Conservation (phyloP, 2,329 filamentous ascomycete genomes). For the Cryphonectria japonica region DNA sequence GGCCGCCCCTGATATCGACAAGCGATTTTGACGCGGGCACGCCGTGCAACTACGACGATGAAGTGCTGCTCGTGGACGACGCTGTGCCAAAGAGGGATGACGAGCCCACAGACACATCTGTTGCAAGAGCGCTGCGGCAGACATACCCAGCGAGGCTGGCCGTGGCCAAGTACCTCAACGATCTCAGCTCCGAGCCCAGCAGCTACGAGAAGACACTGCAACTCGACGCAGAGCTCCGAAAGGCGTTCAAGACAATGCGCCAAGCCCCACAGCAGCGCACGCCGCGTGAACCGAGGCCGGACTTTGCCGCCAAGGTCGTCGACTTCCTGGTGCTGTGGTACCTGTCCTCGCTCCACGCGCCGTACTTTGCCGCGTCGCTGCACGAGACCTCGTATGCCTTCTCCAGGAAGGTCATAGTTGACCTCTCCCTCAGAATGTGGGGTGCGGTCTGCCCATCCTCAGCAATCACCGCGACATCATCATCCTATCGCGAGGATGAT, state of each 20-base stretch:
- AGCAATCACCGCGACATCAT: not conserved
- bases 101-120: slow-evolving; percentile 52
- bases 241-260: slow-evolving; percentile 42
- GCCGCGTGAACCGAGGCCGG: slow-evolving; percentile 42
- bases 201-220: slow-evolving; percentile 53
- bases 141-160: slow-evolving; percentile 49
- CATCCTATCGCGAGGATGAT: not conserved
- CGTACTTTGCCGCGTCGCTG: slow-evolving; percentile 48
- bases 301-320: slow-evolving; percentile 48
- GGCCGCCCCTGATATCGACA: slow-evolving; percentile 50
- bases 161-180: slow-evolving; percentile 51
- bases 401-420: slow-evolving; percentile 43
- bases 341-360: slow-evolving; percentile 59
- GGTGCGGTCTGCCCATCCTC: slow-evolving; percentile 30
- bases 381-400: slow-evolving; percentile 55
- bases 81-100: slow-evolving; percentile 31
- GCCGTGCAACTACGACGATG: slow-evolving; percentile 57
- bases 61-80: slow-evolving; percentile 46
- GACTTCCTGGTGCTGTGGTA: slow-evolving; percentile 51
- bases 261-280: slow-evolving; percentile 34
- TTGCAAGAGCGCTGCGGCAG: slow-evolving; percentile 50
- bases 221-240: slow-evolving; percentile 49
- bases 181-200: slow-evolving; percentile 43
- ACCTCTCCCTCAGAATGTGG: slow-evolving; percentile 41
- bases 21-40: slow-evolving; percentile 55